These are phyloP conservation scores for Penicillium sp. DNA, from an alignment of 2,329 filamentous ascomycete species.

Conservation along the genomic window DNA sequence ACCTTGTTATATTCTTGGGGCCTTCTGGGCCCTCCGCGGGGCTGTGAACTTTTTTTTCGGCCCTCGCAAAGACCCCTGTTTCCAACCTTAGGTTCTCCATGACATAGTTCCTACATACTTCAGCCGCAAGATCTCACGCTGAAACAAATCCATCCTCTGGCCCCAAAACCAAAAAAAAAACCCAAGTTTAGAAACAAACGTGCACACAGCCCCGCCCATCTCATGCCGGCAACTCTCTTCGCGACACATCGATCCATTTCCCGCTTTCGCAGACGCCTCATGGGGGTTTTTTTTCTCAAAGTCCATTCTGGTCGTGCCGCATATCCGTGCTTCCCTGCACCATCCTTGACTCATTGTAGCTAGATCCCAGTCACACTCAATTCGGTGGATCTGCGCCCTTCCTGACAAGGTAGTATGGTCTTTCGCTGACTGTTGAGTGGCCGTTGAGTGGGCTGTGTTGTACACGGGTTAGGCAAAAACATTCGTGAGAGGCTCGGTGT, in stretches of 20 bases:
- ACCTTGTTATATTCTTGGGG: not conserved
- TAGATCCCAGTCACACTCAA: not conserved
- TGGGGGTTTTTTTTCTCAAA: not conserved
- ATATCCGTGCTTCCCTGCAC: not conserved
- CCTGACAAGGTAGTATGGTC: not conserved
- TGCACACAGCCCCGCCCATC: not conserved
- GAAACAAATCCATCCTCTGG: not conserved
- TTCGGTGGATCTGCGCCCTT: not conserved
- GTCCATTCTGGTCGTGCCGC: not conserved
- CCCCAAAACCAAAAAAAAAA: not conserved
- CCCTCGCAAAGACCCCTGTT: not conserved
- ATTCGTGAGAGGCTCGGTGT: slow-evolving; percentile 3
- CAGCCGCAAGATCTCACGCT: slow-evolving; percentile 4
- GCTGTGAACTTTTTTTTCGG: not conserved
- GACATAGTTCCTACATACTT: slow-evolving; percentile 3
- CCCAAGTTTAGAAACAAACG: not conserved
- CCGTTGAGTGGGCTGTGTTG: not conserved
- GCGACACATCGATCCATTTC: not conserved
- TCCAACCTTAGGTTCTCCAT: not conserved
- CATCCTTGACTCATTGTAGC: not conserved
- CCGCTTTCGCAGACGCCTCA: not conserved
- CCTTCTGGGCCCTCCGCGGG: not conserved
- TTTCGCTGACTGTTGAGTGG: not conserved
- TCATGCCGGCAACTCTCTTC: not conserved
- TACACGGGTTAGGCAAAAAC: slow-evolving; percentile 2